A percentile compares a stretch with the other conserved stretches of the same genome.
phyloP scores from a whole-genome alignment of 164 flowering plant genomes.

The Kalanchoe fedtschenkoi region DNA sequence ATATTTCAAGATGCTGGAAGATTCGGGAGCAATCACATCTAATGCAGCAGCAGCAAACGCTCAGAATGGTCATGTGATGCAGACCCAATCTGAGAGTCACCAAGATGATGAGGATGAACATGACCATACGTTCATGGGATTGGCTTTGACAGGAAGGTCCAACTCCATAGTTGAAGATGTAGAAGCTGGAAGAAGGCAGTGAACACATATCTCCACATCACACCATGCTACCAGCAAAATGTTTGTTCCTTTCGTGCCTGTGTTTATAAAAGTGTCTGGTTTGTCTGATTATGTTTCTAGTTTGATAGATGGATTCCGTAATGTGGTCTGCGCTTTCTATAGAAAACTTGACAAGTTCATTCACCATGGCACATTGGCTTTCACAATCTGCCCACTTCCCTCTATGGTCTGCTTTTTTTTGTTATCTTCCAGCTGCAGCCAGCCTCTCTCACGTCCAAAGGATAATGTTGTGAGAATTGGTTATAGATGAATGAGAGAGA shows the following conservation, averaged over 20 bases:
- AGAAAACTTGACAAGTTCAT: too few species aligned
- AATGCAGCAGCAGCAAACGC: conserved; percentile 8
- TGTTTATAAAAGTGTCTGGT: background rate
- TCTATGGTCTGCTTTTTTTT: too few species aligned
- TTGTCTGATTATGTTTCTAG: too few species aligned
- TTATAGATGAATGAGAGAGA: too few species aligned
- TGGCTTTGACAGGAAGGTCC: conserved; percentile 9
- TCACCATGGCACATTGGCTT: too few species aligned
- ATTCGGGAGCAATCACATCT: conserved; percentile 8
- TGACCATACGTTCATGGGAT: conserved; percentile 10
- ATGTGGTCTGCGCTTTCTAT: too few species aligned
- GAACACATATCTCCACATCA: background rate
- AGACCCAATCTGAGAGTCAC: conserved; percentile 8
- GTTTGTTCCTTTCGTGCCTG: background rate
- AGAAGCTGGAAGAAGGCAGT: conserved; percentile 22
- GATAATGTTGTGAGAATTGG: too few species aligned
- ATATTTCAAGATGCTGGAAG: conserved; percentile 33
- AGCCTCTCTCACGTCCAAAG: too few species aligned
- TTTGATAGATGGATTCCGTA: too few species aligned
- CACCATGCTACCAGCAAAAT: too few species aligned
- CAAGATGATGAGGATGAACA: conserved; percentile 12
- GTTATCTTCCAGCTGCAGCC: too few species aligned
- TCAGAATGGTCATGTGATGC: conserved; percentile 5
- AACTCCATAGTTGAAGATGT: conserved; percentile 12
- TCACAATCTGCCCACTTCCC: too few species aligned